Evolutionary conservation across 1,139 yeast genomes (phyloP).

Genomic region (Nakaseomyces uthaithaninus): DNA sequence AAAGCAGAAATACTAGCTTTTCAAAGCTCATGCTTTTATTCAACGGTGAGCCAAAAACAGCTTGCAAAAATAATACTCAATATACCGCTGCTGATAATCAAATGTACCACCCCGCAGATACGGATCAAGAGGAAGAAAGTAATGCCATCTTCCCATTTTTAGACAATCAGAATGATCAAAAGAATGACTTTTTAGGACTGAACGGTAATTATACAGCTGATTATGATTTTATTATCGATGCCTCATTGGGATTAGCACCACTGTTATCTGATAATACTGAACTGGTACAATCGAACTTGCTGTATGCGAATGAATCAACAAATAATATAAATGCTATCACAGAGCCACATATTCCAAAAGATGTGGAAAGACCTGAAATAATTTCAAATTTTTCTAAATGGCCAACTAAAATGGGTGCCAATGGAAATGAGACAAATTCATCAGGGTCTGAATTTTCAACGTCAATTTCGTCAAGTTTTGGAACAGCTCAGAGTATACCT

Average conservation of each 20-base stretch:
- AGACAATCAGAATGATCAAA: background rate
- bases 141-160: background rate
- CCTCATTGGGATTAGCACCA: conserved; percentile 31
- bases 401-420: background rate
- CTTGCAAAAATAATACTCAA: background rate
- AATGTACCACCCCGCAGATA: background rate
- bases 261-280: conserved; percentile 13
- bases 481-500: background rate
- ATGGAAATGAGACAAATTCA: background rate
- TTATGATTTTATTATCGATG: conserved; percentile 28
- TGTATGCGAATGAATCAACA: background rate
- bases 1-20: conserved; percentile 6
- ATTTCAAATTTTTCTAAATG: background rate
- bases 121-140: background rate
- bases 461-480: background rate
- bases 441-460: background rate
- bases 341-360: background rate
- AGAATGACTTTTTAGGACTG: conserved; percentile 3
- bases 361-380: background rate
- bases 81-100: background rate
- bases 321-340: background rate
- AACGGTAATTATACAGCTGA: conserved; percentile 9
- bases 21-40: conserved; percentile 9
- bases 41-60: conserved; percentile 3
- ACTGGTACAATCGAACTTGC: background rate